Conservation (phyloP, 345 rosid genomes). For the Sisymbrium irio region DNA sequence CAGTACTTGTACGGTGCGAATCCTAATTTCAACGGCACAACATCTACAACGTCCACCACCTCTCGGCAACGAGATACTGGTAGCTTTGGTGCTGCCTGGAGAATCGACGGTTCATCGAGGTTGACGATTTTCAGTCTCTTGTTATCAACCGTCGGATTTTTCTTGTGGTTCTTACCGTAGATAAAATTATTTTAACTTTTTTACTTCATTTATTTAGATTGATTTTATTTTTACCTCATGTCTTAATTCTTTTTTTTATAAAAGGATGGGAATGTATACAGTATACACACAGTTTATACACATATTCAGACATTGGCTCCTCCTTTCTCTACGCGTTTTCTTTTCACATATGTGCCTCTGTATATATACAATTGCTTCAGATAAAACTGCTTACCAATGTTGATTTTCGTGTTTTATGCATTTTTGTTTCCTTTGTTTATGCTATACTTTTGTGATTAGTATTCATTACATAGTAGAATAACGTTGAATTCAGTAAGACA, state of each 20-base stretch:
- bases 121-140: constrained; percentile 27
- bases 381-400: neutral
- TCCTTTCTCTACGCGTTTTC: constrained; percentile 7
- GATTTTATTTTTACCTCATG: neutral
- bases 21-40: constrained; percentile 57
- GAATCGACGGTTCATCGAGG: constrained; percentile 11
- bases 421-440: neutral
- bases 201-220: constrained; percentile 8
- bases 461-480: neutral
- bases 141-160: constrained; percentile 42
- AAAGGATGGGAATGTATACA: constrained; percentile 4
- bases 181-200: neutral
- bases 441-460: neutral
- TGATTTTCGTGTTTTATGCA: neutral
- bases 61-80: constrained; percentile 48
- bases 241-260: neutral
- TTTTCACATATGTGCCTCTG: neutral
- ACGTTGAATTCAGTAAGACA: neutral
- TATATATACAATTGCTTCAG: constrained; percentile 14
- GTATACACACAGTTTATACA: neutral
- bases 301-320: constrained; percentile 11
- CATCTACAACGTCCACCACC: constrained; percentile 32
- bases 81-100: constrained; percentile 30
- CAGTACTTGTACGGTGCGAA: constrained; percentile 76
- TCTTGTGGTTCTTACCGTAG: constrained; percentile 27